Evolutionary conservation across 139 green algal genomes (phyloP), one percentile per base, ranked within the genome.

Genomic region (Auxenochlorella pyrenoidosa): DNA sequence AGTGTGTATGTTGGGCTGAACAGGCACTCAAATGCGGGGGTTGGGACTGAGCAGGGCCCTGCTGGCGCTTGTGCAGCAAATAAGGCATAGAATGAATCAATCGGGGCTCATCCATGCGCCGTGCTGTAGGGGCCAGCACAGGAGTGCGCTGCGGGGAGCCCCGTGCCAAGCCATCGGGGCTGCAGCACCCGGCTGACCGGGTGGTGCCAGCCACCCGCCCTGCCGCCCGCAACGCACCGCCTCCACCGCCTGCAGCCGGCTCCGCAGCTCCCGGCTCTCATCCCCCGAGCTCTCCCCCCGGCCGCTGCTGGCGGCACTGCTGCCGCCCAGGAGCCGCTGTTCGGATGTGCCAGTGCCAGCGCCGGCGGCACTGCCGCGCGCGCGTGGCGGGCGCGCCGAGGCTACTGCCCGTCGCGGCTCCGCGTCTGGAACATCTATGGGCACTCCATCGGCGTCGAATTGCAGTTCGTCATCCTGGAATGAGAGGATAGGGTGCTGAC

Each of bases 241-340:
- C 51, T 87, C 83, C 28, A 87, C 83, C 0, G 83, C 71, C 83
- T 82, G 71, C 54, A 87, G 72, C 28, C 83, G 47, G 36, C 83
- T 82, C 5, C 73, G 36, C 47, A 87, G 72, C 72, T 63, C 28
- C 26, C 18, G 18, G 28, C 75, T 82, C 38, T 87, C 83, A 13
- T 41, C 66, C 66, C 54, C 66, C 63, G 40, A 22, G 22, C 68
- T 28, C 0, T 22, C 77, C 13, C 51, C 60, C 12, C 12, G 40
- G 16, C 38, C 40, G 38, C 32, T n/a, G 65, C 41, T 43, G 38
- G 34, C 60, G 58, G 54, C 59, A 6, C 21, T 22, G 81, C 65
- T 28, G 43, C 81, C 32, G 32, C 22, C 36, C 8, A 34, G 38
- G 4, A 32, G 60, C 34, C 15, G 78, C 21, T 0, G 26, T 0